Percentiles rank a stretch among this genome's conserved stretches.
Conservation (phyloP, 768 basidiomycete species). For the Russula abietina region DNA sequence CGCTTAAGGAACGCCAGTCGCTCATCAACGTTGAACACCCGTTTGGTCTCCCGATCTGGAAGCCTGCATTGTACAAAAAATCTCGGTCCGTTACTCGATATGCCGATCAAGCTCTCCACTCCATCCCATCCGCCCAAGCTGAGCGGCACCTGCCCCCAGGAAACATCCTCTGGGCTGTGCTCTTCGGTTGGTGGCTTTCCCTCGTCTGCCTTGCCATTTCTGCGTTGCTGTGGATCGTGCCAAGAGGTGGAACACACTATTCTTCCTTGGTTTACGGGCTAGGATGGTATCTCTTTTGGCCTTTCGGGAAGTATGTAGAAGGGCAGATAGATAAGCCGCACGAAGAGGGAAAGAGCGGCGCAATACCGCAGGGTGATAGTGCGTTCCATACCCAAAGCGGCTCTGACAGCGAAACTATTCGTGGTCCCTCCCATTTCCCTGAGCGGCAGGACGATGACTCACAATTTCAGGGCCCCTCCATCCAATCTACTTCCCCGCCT, state of each 20-base stretch:
- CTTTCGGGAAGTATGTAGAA: constrained; percentile 98
- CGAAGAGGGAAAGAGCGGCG: constrained; percentile 36
- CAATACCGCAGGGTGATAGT: constrained; percentile 35
- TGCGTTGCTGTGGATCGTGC: constrained; percentile 60
- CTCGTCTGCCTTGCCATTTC: constrained; percentile 63
- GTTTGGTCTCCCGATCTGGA: constrained; percentile 99
- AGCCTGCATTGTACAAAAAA: constrained; percentile 98
- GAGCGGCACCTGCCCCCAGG: constrained; percentile 90
- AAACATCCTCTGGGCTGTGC: constrained; percentile 85
- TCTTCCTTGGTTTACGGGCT: constrained; percentile 83
- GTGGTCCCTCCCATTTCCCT: constrained; percentile 23
- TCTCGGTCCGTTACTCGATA: constrained; percentile 92
- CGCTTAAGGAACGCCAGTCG: constrained; percentile 91
- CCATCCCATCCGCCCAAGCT: constrained; percentile 85
- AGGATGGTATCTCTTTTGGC: constrained; percentile 96
- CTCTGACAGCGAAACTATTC: constrained; percentile 37
- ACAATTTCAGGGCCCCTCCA: not conserved
- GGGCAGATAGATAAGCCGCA: constrained; percentile 46
- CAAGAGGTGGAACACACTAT: constrained; percentile 79
- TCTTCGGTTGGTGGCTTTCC: constrained; percentile 94
- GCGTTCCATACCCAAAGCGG: constrained; percentile 24
- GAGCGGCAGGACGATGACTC: constrained; percentile 10
- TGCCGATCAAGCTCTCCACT: constrained; percentile 91
- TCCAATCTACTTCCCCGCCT: constrained; percentile 30
- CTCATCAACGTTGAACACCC: constrained; percentile 99